phyloP scores from a whole-genome alignment of 169 alveolate genomes.

The Plasmodium vinckei region DNA sequence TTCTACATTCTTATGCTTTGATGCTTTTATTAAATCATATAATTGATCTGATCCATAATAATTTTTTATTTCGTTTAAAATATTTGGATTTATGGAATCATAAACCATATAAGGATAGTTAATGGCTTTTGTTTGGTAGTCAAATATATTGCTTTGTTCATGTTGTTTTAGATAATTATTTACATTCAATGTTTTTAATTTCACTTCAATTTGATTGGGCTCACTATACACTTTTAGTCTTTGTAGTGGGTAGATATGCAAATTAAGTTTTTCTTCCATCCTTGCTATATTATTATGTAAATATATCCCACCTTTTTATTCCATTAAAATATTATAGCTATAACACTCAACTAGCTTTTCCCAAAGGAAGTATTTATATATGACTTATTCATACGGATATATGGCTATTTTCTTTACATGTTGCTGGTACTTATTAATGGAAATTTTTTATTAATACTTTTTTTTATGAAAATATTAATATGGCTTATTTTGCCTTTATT shows the following conservation, averaged over 20 bases:
- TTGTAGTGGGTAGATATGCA: conserved; percentile 47
- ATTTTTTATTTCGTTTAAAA: conserved; percentile 36
- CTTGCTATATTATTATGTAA: background rate
- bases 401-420: too few relatives aligned
- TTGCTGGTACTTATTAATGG: too few relatives aligned
- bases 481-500: too few relatives aligned
- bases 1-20: background rate
- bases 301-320: background rate
- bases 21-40: background rate
- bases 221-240: conserved; percentile 29
- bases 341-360: too few relatives aligned
- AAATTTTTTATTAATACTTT: too few relatives aligned
- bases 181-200: conserved; percentile 3
- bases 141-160: background rate
- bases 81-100: conserved; percentile 47
- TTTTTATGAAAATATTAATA: too few relatives aligned
- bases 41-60: conserved; percentile 25
- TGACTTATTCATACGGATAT: too few relatives aligned
- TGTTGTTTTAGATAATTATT: conserved; percentile 1
- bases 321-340: background rate
- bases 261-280: conserved; percentile 64
- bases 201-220: conserved; percentile 42
- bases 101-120: conserved; percentile 47
- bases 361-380: too few relatives aligned
- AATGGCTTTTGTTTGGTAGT: conserved; percentile 16